phyloP scores from a whole-genome alignment of 1,284 basidiomycete species.

The Melampsora larici-populina region DNA sequence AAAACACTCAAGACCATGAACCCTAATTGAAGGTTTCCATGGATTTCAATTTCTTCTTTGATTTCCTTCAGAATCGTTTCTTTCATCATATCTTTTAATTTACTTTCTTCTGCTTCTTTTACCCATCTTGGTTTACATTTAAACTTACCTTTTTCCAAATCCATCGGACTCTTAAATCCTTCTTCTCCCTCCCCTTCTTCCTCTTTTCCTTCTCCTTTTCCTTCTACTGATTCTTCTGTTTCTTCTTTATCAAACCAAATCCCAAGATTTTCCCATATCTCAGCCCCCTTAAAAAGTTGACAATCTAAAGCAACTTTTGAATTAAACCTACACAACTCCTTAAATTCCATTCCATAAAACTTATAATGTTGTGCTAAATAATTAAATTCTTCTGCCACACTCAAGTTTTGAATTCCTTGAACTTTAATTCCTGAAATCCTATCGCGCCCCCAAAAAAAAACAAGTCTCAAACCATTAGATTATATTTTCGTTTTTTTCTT shows the following conservation, averaged over 20 bases:
- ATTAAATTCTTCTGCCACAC: slow-evolving; percentile 5
- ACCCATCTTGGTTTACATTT: too few relatives aligned
- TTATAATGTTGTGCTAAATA: too few relatives aligned
- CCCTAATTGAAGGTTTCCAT: slow-evolving; percentile 33
- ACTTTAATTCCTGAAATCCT: slow-evolving; percentile 11
- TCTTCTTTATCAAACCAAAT: slow-evolving; percentile 31
- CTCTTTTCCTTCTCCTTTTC: slow-evolving; percentile 24
- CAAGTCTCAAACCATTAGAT: not conserved
- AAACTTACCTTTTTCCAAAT: too few relatives aligned
- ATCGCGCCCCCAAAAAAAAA: not conserved
- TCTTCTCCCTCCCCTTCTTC: slow-evolving; percentile 22
- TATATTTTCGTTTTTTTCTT: not conserved
- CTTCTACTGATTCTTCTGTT: slow-evolving; percentile 3
- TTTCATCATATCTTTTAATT: slow-evolving; percentile 25
- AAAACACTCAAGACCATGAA: slow-evolving; percentile 23
- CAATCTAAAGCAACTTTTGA: too few relatives aligned
- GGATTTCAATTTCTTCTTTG: slow-evolving; percentile 15
- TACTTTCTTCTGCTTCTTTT: too few relatives aligned
- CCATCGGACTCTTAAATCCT: not conserved
- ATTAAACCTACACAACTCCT: too few relatives aligned
- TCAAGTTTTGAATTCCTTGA: slow-evolving; percentile 11
- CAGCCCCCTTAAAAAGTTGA: too few relatives aligned
- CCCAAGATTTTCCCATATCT: slow-evolving; percentile 23
- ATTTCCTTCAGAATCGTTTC: slow-evolving; percentile 31
- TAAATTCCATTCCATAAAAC: too few relatives aligned